Evolutionary conservation across 2,329 filamentous ascomycete genomes (phyloP), one percentile per base, ranked within the genome.

Genomic region (Aspergillus quadricinctus): DNA sequence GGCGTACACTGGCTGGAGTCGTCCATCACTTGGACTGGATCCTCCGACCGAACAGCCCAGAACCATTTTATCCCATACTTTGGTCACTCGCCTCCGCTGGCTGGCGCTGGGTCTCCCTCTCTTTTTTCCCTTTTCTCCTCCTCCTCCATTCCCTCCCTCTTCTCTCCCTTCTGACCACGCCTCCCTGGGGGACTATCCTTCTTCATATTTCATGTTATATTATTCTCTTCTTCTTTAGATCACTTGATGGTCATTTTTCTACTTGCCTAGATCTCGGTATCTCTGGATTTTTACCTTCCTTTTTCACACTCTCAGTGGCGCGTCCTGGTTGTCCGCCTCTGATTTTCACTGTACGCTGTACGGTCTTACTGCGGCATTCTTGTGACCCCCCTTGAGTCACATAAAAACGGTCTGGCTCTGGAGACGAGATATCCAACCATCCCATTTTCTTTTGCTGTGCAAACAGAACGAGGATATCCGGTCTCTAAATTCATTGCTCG

Each of bases 301-400:
- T 56, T 58, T 51, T 57, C 57, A 50, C 27, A 40, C 23, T 48
- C 51, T 52, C 51, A 54, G 53, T 66, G 63, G 69, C 62, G 67
- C 60, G 68, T 72, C 71, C 70, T 75, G 69, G 72, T 72, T 70
- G 73, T 71, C 64, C 72, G 68, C 72, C 69, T 66, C 64, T 68
- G 72, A 68, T 62, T 54, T 63, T 63, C 56, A 52, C 64, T 62
- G 51, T 57, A 58, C 59, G 57, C 56, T 58, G 57, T 57, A 59
- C 49, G 40, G 50, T 50, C 60, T 53, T 60, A 53, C 62, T 56
- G 62, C 62, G 52, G 57, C 58, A 62, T 56, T 53, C 43, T 46
- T 10, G 27, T 52, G 48, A 55, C 25, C 51, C 57, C 62, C 63
- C 63, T 65, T 65, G 63, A 65, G 58, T 64, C 61, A 52, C 46